Evolutionary conservation across 169 alveolate genomes (phyloP).

Genomic region (Babesia divergens): DNA sequence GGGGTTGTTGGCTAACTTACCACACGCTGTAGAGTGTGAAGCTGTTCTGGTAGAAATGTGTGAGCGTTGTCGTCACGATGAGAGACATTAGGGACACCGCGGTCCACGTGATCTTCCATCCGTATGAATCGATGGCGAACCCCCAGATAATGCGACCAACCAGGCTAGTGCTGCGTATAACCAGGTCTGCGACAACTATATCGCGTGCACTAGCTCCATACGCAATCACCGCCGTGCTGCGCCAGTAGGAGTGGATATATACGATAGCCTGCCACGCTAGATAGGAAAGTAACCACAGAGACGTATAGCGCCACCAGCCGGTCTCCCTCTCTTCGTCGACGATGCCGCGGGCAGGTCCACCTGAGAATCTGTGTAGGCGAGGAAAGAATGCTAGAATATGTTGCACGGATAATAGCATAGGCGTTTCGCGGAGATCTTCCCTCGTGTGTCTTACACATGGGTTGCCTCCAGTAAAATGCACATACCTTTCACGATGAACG

Average conservation of each 20-base stretch:
- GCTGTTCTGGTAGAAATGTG: constrained; percentile 20
- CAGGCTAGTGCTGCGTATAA: constrained; percentile 8
- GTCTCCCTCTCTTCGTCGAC: not conserved
- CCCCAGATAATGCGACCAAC: constrained; percentile 64
- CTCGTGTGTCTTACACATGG: not conserved
- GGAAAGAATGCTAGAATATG: no score
- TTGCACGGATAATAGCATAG: not conserved
- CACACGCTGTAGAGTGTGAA: constrained; percentile 32
- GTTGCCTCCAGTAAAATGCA: not conserved
- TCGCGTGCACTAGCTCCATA: constrained; percentile 2
- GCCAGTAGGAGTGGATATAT: constrained; percentile 56
- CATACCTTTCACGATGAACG: constrained; percentile 47
- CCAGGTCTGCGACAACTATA: constrained; percentile 8
- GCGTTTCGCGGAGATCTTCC: not conserved
- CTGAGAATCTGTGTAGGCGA: not conserved
- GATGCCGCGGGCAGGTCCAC: not conserved
- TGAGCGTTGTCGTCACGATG: constrained; percentile 14
- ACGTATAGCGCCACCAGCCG: constrained; percentile 15
- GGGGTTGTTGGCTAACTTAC: not conserved
- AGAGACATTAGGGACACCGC: not conserved
- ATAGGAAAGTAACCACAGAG: constrained; percentile 42
- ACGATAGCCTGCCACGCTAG: constrained; percentile 49
- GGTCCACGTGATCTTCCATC: constrained; percentile 58
- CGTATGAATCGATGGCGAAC: constrained; percentile 35
- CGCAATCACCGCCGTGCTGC: constrained; percentile 35